Evolutionary conservation across 2,329 filamentous ascomycete genomes (phyloP).

Genomic region (Penicillium olsonii): DNA sequence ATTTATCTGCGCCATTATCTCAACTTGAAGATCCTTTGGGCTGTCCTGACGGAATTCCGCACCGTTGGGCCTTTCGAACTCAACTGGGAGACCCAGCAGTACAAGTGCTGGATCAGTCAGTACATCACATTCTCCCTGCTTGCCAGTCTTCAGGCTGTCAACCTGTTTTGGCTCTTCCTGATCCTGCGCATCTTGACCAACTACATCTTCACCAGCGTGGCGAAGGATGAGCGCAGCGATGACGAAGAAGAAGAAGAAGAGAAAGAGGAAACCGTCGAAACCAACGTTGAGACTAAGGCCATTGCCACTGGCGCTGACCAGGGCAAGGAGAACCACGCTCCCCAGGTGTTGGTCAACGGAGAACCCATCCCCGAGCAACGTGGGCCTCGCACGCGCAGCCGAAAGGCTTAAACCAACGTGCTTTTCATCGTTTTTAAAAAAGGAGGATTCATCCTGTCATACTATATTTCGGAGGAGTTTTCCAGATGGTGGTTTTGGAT

Average conservation of each 20-base stretch:
- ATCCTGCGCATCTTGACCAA: conserved; percentile 48
- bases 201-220: conserved; percentile 42
- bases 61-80: conserved; percentile 50
- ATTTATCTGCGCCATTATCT: conserved; percentile 82
- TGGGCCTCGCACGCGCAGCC: conserved; percentile 27
- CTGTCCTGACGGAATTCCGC: conserved; percentile 49
- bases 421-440: neutral
- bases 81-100: conserved; percentile 52
- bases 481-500: conserved; percentile 4
- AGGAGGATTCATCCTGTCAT: conserved; percentile 3
- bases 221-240: conserved; percentile 48
- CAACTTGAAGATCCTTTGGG: conserved; percentile 51
- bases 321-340: conserved; percentile 34
- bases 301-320: conserved; percentile 30
- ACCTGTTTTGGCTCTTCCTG: conserved; percentile 50
- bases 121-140: conserved; percentile 49
- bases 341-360: conserved; percentile 43
- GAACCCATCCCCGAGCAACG: conserved; percentile 32
- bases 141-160: conserved; percentile 48
- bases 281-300: conserved; percentile 21
- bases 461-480: conserved; percentile 5
- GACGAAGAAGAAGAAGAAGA: conserved; percentile 48
- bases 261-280: conserved; percentile 15
- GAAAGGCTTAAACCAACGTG: conserved; percentile 18
- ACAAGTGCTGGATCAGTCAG: conserved; percentile 52